phyloP scores from a whole-genome alignment of 768 basidiomycete species.

The Agaricus sinodeliciosus region DNA sequence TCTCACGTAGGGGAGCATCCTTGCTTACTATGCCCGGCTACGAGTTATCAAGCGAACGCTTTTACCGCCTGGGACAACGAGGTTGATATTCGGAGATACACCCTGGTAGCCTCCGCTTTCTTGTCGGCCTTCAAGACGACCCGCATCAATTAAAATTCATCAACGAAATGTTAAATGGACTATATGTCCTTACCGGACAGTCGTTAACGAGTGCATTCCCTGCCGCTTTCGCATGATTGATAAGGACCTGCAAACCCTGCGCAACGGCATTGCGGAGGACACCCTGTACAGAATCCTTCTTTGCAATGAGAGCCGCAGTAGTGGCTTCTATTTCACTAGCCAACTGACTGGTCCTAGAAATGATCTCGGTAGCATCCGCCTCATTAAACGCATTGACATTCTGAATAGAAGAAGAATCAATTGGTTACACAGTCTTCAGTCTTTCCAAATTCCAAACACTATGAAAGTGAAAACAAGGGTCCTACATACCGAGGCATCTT shows the following conservation, averaged over 20 bases:
- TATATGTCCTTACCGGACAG: neutral
- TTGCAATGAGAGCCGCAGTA: neutral
- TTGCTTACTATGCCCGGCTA: no score
- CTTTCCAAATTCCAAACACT: no score
- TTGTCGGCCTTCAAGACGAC: neutral
- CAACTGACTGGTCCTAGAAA: neutral
- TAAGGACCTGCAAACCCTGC: neutral
- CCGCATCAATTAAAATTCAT: neutral
- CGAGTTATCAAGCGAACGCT: neutral
- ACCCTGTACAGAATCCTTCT: neutral
- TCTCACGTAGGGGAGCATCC: no score
- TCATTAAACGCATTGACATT: neutral
- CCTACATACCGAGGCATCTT: neutral
- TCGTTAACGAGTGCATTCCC: neutral
- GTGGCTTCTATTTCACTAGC: neutral
- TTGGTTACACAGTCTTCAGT: no score
- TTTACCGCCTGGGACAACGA: neutral
- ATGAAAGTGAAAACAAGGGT: no score
- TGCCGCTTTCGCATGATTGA: neutral
- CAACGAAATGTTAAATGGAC: neutral
- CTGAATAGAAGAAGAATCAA: neutral
- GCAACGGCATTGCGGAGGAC: neutral
- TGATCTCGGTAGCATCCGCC: neutral
- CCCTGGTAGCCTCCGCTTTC: neutral
- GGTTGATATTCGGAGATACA: neutral